Evolutionary conservation across 2,329 filamentous ascomycete genomes (phyloP).

Genomic region (Epichloe sibirici): DNA sequence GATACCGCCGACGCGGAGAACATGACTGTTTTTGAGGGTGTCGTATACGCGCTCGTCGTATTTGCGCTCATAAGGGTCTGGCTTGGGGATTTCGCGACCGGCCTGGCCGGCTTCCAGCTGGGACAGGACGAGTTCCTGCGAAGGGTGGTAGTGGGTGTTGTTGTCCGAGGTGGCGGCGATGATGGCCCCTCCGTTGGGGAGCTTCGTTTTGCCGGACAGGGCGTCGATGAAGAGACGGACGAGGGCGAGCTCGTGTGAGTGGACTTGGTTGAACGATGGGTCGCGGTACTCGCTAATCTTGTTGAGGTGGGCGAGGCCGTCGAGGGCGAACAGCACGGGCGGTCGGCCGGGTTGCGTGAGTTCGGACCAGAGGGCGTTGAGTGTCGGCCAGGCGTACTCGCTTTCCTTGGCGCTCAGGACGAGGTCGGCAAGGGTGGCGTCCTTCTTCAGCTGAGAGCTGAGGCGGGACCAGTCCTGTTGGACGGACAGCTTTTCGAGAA

Average conservation of each 20-base stretch:
- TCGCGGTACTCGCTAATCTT: conserved; percentile 62
- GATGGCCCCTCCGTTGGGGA: conserved; percentile 66
- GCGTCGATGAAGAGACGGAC: conserved; percentile 63
- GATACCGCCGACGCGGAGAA: conserved; percentile 53
- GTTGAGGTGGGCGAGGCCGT: conserved; percentile 77
- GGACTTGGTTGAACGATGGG: conserved; percentile 59
- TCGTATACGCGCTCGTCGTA: conserved; percentile 47
- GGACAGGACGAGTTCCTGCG: conserved; percentile 55
- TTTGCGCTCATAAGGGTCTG: conserved; percentile 41
- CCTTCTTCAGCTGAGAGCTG: conserved; percentile 31
- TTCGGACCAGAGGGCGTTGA: conserved; percentile 72
- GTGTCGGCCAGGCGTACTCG: conserved; percentile 68
- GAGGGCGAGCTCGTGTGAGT: conserved; percentile 73
- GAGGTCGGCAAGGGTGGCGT: conserved; percentile 55
- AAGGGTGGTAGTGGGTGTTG: conserved; percentile 52
- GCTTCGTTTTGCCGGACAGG: conserved; percentile 44
- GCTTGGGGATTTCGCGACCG: conserved; percentile 23
- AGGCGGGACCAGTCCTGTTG: conserved; percentile 31
- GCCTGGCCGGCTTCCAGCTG: conserved; percentile 37
- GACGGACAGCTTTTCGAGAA: conserved; percentile 44
- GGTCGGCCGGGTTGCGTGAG: conserved; percentile 43
- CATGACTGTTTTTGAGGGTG: conserved; percentile 35
- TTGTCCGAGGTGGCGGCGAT: conserved; percentile 62
- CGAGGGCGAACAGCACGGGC: conserved; percentile 61
- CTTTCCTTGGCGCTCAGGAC: conserved; percentile 60